Evolutionary conservation across 352 stramenopile species (phyloP).

Genomic region (Globisporangium mamillatum): DNA sequence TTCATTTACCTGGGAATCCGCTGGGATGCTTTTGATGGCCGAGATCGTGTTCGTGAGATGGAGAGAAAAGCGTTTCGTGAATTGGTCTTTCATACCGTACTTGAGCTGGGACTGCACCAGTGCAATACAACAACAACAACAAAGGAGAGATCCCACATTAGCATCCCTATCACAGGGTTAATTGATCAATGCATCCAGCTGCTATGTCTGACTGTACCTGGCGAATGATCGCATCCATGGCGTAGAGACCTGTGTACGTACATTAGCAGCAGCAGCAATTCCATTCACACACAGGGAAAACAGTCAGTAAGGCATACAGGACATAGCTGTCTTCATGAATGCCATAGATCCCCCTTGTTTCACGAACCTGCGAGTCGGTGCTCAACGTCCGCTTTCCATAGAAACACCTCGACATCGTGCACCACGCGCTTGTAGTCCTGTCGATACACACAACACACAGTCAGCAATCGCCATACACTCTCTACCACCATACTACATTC

Average conservation of each 20-base stretch:
- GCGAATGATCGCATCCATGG: constrained; percentile 81
- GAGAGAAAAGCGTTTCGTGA: constrained; percentile 77
- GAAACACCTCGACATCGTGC: constrained; percentile 79
- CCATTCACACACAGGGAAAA: background rate
- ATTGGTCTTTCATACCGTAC: constrained; percentile 59
- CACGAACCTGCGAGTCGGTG: constrained; percentile 58
- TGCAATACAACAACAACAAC: background rate
- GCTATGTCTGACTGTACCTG: constrained; percentile 33
- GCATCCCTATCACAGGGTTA: background rate
- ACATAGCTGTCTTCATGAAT: background rate
- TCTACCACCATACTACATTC: background rate
- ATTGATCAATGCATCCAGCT: background rate
- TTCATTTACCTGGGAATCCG: constrained; percentile 49
- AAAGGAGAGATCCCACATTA: constrained; percentile 7
- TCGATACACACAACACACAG: background rate
- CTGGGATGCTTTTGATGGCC: constrained; percentile 66
- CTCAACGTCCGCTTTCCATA: constrained; percentile 83
- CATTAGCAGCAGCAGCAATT: constrained; percentile 2
- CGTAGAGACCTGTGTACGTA: constrained; percentile 52
- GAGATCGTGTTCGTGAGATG: constrained; percentile 71
- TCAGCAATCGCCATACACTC: constrained; percentile 15
- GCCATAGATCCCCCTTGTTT: background rate
- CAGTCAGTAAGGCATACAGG: background rate
- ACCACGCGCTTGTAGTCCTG: constrained; percentile 88
- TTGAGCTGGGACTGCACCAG: constrained; percentile 58